Conservation (phyloP, 176 grass and related monocot genomes). For the maize (Zea mays) region Zm-B73-REFERENCE-NAM-5.0 NC_050100.1:1204001-1204500, state of each 20-base stretch:
- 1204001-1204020: neutral
- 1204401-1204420: too few species aligned
- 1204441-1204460: too few species aligned
- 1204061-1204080: neutral
- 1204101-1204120: neutral
- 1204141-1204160: slow-evolving; percentile 5
- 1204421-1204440: too few species aligned
- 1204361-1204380: too few species aligned
- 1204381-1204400: too few species aligned
- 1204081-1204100: neutral
- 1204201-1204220: neutral
- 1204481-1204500: too few species aligned
- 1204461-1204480: too few species aligned
- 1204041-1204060: neutral
- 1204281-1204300: neutral
- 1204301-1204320: neutral
- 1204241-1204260: neutral
- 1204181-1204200: neutral
- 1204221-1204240: neutral
- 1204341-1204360: too few species aligned
- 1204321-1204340: too few species aligned
- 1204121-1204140: neutral
- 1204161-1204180: neutral
- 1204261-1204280: neutral
- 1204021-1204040: neutral